Evolutionary conservation across 345 rosid species (phyloP).

Genomic region (Populus euphratica): DNA sequence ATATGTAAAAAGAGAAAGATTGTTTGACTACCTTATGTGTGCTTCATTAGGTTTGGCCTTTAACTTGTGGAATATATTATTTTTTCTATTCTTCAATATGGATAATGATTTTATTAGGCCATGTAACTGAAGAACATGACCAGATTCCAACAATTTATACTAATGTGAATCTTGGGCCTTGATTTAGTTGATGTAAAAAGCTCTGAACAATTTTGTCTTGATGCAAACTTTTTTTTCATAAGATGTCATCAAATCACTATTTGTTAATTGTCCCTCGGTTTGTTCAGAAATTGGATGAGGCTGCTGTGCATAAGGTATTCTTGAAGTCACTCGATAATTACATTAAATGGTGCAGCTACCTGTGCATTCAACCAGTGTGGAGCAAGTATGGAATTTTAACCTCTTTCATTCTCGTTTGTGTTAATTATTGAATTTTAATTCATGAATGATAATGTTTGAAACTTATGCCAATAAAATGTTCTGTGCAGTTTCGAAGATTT

Average conservation of each 20-base stretch:
- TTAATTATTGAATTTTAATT: neutral
- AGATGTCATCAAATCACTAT: neutral
- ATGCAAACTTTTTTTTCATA: no score
- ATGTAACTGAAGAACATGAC: neutral
- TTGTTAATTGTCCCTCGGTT: constrained; percentile 2
- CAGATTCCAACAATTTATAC: no score
- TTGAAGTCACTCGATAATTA: constrained; percentile 82
- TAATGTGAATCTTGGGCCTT: no score
- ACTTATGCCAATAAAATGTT: neutral
- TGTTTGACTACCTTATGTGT: neutral
- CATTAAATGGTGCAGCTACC: constrained; percentile 85
- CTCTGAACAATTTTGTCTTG: no score
- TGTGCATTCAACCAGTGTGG: constrained; percentile 85
- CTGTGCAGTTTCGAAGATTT: constrained; percentile 71
- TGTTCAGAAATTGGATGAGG: constrained; percentile 71
- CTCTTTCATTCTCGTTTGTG: neutral
- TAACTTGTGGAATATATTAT: neutral
- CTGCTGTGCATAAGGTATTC: constrained; percentile 67
- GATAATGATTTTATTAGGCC: neutral
- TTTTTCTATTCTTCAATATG: neutral
- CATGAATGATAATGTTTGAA: constrained; percentile 6
- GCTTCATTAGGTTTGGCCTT: neutral
- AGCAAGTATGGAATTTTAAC: constrained; percentile 52
- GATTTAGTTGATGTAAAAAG: no score
- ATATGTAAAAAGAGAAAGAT: neutral